Conservation (phyloP, 108 stramenopile species). For the Fragilariopsis cylindrus region DNA sequence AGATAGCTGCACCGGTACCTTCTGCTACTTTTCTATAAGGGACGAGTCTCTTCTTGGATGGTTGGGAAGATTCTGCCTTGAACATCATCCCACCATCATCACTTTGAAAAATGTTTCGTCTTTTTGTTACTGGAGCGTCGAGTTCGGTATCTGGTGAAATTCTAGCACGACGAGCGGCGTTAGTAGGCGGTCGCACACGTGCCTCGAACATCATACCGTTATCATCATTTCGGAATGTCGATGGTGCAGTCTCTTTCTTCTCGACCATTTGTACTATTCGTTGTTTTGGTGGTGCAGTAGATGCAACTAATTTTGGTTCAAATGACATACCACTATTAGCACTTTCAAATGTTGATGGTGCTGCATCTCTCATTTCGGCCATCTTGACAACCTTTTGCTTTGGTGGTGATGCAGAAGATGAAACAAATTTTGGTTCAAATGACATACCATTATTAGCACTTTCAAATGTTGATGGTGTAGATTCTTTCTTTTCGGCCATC, state of each 20-base stretch:
- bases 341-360: slow-evolving; percentile 10
- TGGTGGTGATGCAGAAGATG: not conserved
- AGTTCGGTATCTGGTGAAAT: not conserved
- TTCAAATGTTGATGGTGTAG: not conserved
- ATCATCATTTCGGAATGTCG: not conserved
- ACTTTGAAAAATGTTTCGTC: not conserved
- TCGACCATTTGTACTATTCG: not conserved
- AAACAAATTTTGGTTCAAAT: not conserved
- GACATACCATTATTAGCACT: not conserved
- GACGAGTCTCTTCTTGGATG: not conserved
- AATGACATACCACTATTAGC: not conserved
- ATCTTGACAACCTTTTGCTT: not conserved
- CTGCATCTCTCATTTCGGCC: not conserved
- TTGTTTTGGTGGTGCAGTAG: not conserved
- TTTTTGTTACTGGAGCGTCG: not conserved
- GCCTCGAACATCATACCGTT: slow-evolving; percentile 1
- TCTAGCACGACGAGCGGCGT: too few species aligned
- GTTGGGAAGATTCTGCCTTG: not conserved
- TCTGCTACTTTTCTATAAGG: not conserved
- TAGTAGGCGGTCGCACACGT: not conserved
- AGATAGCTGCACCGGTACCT: not conserved
- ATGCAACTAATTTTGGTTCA: not conserved
- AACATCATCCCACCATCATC: not conserved
- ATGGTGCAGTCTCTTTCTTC: not conserved
- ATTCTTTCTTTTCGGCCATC: not conserved